These are phyloP conservation scores for Sclerotinia subarctica DNA, from an alignment of 2,329 filamentous ascomycete species.

Conservation along the genomic window DNA sequence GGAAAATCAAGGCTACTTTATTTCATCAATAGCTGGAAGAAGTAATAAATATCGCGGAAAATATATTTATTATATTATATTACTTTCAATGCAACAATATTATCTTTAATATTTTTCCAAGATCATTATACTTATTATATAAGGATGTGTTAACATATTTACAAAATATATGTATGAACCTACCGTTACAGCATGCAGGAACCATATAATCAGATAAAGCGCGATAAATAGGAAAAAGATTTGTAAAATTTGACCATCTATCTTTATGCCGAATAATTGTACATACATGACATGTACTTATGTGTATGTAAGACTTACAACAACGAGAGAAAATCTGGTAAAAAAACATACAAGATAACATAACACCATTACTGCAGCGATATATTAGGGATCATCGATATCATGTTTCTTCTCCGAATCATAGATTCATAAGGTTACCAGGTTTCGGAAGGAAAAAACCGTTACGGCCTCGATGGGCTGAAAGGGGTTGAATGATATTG, in stretches of 20 bases:
- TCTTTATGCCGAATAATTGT: neutral
- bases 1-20: neutral
- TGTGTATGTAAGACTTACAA: neutral
- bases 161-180: neutral
- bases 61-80: neutral
- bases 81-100: too few species aligned
- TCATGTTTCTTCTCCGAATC: neutral
- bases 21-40: neutral
- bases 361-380: neutral
- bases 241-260: constrained; percentile 1
- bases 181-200: constrained; percentile 11
- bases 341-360: too few species aligned
- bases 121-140: neutral
- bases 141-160: neutral
- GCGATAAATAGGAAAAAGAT: neutral
- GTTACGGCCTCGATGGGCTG: neutral
- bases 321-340: neutral
- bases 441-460: neutral
- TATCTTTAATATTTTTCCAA: neutral
- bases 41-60: neutral
- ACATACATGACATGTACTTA: too few species aligned
- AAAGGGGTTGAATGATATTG: neutral
- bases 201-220: constrained; percentile 14
- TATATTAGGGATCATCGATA: neutral
- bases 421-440: neutral